Evolutionary conservation across 2,329 filamentous ascomycete genomes (phyloP), one percentile per base, ranked within the genome.

Genomic region (Uncinocarpus reesii): DNA sequence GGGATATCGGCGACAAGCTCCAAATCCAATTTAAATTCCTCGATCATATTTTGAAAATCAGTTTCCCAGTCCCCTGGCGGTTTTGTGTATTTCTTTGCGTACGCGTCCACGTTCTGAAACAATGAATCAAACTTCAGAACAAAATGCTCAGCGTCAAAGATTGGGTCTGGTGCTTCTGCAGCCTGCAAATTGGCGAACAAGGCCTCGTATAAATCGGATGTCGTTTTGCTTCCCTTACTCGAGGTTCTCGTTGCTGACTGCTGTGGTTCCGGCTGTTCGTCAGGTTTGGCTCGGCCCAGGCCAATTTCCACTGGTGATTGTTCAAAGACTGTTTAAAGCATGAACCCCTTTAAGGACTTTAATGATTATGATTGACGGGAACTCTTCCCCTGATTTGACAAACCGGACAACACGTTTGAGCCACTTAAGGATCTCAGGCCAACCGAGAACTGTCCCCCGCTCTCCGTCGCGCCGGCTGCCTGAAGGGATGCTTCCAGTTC

Each of bases 401-500:
- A 43, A 24, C 13, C 26, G 29, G 24, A 20, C 11, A 21, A 21
- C 28, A 23, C 41, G 41, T 23, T 15, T 7, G 23, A 43, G 13
- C 41, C 28, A 43, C 41, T 15, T 43, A 36, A 18, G 34, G n/a
- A 20, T 16, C 34, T 34, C 31, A 18, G 13, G 13, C 21, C 35
- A 7, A 3, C 28, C 5, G n/a, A 45, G 7, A 16, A 7, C 18
- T 21, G 24, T 11, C 31, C 45, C 7, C 35, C 3, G 53, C 62
- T 44, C 40, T 50, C 3, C 16, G 63, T 37, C 59, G 57, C 36
- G 59, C 8, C n/a, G 16, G 20, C 8, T 13, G 13, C 32, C 2
- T 20, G 13, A 6, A 18, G 2, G 8, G 18, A 28, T 11, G 60
- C 6, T 60, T 65, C 50, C 49, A 60, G 32, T n/a, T 60, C 5